Evolutionary conservation across 495 filamentous ascomycete species (phyloP).

Genomic region (Xylaria bambusicola): DNA sequence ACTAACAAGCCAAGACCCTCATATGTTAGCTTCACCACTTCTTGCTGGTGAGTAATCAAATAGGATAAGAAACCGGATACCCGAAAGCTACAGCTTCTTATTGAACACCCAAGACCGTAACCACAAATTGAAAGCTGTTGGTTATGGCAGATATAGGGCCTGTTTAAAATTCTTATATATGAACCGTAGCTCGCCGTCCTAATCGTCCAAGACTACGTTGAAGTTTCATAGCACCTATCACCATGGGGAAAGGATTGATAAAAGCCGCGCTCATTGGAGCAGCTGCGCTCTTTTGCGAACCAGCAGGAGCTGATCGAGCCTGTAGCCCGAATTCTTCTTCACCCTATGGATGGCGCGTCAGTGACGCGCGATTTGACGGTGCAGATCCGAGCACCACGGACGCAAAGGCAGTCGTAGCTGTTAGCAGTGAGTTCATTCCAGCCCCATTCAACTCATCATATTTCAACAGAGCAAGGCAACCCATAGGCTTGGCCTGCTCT

Average conservation of each 20-base stretch:
- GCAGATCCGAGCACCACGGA: constrained; percentile 31
- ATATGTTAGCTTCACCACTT: background rate
- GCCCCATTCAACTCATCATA: background rate
- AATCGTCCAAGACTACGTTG: too few species aligned
- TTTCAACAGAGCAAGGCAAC: too few species aligned
- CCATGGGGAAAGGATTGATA: constrained; percentile 4
- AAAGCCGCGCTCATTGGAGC: constrained; percentile 18
- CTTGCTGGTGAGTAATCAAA: background rate
- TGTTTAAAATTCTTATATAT: background rate
- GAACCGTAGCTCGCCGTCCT: background rate
- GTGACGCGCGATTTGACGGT: constrained; percentile 40
- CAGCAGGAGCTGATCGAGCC: constrained; percentile 26
- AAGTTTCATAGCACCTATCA: background rate
- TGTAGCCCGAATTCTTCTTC: constrained; percentile 26
- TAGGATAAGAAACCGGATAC: constrained; percentile 1
- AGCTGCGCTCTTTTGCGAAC: constrained; percentile 16
- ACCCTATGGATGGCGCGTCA: constrained; percentile 33
- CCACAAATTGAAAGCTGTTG: background rate
- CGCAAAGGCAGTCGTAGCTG: constrained; percentile 33
- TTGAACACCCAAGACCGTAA: background rate
- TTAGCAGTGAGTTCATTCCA: constrained; percentile 21
- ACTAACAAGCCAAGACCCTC: too few species aligned
- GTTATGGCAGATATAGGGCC: background rate
- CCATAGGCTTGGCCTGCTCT: too few species aligned
- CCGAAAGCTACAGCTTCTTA: constrained; percentile 9